A percentile compares a stretch with the other conserved stretches of the same genome.
phyloP scores from a whole-genome alignment of 2,329 filamentous ascomycete genomes.

The Fusarium sp. region DNA sequence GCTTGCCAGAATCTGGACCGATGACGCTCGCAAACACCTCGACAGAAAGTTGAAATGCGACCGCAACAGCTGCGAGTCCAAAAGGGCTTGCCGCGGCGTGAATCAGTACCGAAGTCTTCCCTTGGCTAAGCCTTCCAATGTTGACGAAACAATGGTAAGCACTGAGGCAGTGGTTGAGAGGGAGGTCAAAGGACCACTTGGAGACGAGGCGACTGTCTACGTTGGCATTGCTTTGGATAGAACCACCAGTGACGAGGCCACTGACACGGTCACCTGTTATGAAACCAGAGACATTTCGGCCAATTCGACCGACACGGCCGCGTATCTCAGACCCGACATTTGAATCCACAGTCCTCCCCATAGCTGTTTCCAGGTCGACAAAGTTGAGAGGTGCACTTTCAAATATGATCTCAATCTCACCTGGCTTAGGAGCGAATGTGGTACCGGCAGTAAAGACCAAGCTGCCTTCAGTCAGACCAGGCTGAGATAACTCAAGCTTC shows the following conservation, averaged over 20 bases:
- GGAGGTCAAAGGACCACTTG: conserved; percentile 45
- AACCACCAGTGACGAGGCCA: conserved; percentile 54
- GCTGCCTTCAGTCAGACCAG: conserved; percentile 46
- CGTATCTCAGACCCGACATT: conserved; percentile 58
- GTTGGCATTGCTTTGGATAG: conserved; percentile 54
- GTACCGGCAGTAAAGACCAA: conserved; percentile 46
- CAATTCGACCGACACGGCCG: conserved; percentile 55
- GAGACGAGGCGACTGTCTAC: conserved; percentile 56
- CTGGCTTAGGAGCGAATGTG: conserved; percentile 40
- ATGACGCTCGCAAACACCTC: conserved; percentile 60
- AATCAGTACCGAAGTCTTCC: conserved; percentile 57
- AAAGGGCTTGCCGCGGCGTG: conserved; percentile 60
- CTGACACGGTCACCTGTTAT: conserved; percentile 58
- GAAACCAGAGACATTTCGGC: conserved; percentile 52
- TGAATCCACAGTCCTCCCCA: conserved; percentile 52
- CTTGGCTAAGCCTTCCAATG: conserved; percentile 48
- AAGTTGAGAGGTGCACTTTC: conserved; percentile 53
- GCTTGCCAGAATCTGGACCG: conserved; percentile 48
- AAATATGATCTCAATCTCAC: conserved; percentile 60
- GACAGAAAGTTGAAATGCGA: conserved; percentile 56
- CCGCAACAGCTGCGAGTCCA: conserved; percentile 60
- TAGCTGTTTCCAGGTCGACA: conserved; percentile 54
- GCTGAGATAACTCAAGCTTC: conserved; percentile 46
- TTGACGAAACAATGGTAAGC: conserved; percentile 59
- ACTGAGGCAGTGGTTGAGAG: conserved; percentile 57